Conservation (phyloP, 768 basidiomycete genomes). For the Amanita molliuscula region DNA sequence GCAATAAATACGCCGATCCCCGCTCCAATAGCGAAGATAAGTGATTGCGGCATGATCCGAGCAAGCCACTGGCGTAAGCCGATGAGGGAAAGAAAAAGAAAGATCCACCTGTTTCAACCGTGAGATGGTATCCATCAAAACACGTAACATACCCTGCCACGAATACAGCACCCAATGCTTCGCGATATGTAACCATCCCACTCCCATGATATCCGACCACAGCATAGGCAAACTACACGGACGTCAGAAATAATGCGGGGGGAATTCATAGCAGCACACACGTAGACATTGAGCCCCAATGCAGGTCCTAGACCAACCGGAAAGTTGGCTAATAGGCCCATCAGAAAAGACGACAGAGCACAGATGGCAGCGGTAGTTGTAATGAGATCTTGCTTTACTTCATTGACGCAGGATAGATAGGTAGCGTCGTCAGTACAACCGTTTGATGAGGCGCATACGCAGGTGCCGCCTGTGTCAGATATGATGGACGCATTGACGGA, state of each 20-base stretch:
- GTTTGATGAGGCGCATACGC: conserved; percentile 57
- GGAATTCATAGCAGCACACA: conserved; percentile 21
- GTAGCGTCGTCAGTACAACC: conserved; percentile 38
- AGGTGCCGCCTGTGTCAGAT: conserved; percentile 66
- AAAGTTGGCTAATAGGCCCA: conserved; percentile 81
- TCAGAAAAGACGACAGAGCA: conserved; percentile 65
- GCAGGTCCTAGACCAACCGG: conserved; percentile 86
- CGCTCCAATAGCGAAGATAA: conserved; percentile 75
- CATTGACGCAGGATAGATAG: conserved; percentile 49
- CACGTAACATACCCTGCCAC: conserved; percentile 58
- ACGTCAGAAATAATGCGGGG: not conserved
- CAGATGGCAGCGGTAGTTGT: conserved; percentile 74
- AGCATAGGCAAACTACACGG: conserved; percentile 68
- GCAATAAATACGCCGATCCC: conserved; percentile 87
- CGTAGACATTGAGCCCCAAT: conserved; percentile 74
- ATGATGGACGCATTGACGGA: conserved; percentile 81
- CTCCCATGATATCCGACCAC: conserved; percentile 80
- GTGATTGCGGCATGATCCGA: conserved; percentile 79
- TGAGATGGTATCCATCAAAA: not conserved
- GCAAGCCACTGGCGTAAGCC: conserved; percentile 88
- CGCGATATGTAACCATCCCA: conserved; percentile 60
- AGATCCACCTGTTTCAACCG: conserved; percentile 52
- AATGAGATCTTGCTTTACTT: conserved; percentile 67
- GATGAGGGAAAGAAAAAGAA: conserved; percentile 68
- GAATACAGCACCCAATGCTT: conserved; percentile 81